Conservation (phyloP, 164 flowering plant genomes). For the Nymphaea colorata region DNA sequence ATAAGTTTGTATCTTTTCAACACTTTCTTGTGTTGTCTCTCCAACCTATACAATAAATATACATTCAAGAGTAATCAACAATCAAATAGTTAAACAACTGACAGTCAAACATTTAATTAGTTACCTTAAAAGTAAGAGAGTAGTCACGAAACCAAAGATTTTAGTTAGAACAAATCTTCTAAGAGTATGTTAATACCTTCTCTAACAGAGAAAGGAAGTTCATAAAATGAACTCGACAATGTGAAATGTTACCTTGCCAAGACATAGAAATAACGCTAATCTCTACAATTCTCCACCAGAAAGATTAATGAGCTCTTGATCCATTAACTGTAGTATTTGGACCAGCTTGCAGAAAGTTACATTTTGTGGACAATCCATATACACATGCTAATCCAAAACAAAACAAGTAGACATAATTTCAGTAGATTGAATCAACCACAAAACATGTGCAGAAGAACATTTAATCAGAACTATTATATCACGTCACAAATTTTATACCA, state of each 20-base stretch:
- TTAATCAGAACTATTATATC: no score
- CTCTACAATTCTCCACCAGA: conserved; percentile 99
- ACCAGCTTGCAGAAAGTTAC: conserved; percentile 62
- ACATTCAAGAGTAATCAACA: background rate
- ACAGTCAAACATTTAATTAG: background rate
- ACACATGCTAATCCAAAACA: background rate
- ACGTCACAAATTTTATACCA: conserved; percentile 34
- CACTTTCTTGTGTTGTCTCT: conserved; percentile 91
- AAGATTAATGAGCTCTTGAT: conserved; percentile 93
- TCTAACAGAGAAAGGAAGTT: conserved; percentile 78
- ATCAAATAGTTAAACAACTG: background rate
- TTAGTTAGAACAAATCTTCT: conserved; percentile 94
- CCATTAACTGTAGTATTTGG: conserved; percentile 92
- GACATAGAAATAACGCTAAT: conserved; percentile 88
- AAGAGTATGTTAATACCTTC: conserved; percentile 97
- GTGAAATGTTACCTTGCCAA: conserved; percentile 67
- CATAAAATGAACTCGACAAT: background rate
- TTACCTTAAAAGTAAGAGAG: conserved; percentile 91
- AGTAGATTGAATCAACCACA: no score
- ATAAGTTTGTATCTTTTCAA: conserved; percentile 85
- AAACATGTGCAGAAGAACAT: no score
- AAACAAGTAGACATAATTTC: no score
- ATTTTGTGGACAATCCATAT: background rate
- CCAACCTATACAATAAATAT: conserved; percentile 51
- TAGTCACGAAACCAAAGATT: conserved; percentile 91